Evolutionary conservation across 768 basidiomycete genomes (phyloP), one percentile per base, ranked within the genome.

Genomic region (Gloeopeniophorella convolvens): DNA sequence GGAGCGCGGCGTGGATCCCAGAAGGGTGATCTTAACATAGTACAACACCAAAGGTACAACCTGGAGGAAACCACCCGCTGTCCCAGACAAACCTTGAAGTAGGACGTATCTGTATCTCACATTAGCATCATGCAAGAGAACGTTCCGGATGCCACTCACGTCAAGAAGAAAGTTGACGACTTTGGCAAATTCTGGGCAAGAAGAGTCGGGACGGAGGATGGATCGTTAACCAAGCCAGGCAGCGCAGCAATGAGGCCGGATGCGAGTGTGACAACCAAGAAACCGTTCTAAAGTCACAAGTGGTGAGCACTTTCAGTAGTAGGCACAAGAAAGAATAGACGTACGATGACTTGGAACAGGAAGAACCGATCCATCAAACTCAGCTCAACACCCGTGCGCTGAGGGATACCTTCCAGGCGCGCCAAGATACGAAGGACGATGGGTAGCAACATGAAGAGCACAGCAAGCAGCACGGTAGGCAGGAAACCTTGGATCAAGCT

Each of bases 321-420:
- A 47, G 21, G 31, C 0, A 24, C 9, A 6, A 26, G 15, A 30
- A 16, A 41, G 24, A 55, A 20, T 13, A 27, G 16, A 55, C 89
- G 56, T 67, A 94, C 90, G 45, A 96, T 69, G 42, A 94, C 88
- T 70, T 88, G 85, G 76, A 96, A 96, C 56, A 90, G 70, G 70
- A 95, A 95, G 70, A 76, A 98, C 18, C 96, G 74, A 1, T 81
- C 83, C 94, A 97, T 96, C 62, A 99, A 67, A 44, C 85, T 88
- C 4, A 96, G 75, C 59, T 99, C 95, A 34, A 98, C 68, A 1
- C 81, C 84, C 0, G 83, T 88, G 28, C 76, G 75, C 57, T 87
- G 83, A 0, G 95, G 93, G 16, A 92, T 89, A 16, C 96, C 96
- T 68, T 98, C 90, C 46, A 96, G 85, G 16, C 78, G 72, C 11